A percentile compares a stretch with the other conserved stretches of the same genome.
These are phyloP conservation scores for Beauveria rudraprayagi DNA, from an alignment of 2,329 filamentous ascomycete species.

Conservation along the genomic window DNA sequence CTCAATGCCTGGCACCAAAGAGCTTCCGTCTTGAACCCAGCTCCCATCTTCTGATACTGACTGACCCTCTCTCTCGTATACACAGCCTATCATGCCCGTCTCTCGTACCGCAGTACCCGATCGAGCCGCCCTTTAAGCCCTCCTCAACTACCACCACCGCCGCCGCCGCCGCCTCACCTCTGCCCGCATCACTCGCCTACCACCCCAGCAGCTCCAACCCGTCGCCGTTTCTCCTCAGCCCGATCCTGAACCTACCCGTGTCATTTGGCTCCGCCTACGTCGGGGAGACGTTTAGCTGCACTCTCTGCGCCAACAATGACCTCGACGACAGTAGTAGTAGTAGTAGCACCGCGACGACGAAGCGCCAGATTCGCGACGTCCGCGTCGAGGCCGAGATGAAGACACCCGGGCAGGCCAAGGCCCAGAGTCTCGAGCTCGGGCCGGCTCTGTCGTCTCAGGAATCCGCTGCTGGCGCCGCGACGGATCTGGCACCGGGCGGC, in stretches of 20 bases:
- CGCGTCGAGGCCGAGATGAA: constrained; percentile 91
- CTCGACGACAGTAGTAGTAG: constrained; percentile 4
- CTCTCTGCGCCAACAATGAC: constrained; percentile 93
- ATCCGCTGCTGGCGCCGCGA: constrained; percentile 13
- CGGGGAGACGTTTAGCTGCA: constrained; percentile 90
- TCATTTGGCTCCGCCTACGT: constrained; percentile 94
- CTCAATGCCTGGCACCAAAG: not conserved
- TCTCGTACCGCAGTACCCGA: constrained; percentile 61
- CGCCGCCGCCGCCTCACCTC: constrained; percentile 24
- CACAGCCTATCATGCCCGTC: constrained; percentile 75
- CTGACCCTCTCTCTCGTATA: not conserved
- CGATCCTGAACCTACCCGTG: constrained; percentile 73
- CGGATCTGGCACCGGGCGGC: constrained; percentile 50
- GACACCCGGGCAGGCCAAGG: constrained; percentile 56
- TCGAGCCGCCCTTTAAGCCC: constrained; percentile 38
- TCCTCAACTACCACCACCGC: constrained; percentile 31
- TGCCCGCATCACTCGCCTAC: constrained; percentile 68
- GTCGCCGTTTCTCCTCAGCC: constrained; percentile 49
- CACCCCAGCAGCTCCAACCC: constrained; percentile 39
- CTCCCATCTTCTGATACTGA: too few relatives aligned
- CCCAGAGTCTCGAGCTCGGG: constrained; percentile 59
- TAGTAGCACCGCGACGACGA: not conserved
- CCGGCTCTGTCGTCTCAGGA: constrained; percentile 14
- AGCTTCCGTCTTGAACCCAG: not conserved
- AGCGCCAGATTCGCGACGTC: constrained; percentile 57